Evolutionary conservation across 2,329 filamentous ascomycete species (phyloP).

Genomic region (Emergomyces orientalis): DNA sequence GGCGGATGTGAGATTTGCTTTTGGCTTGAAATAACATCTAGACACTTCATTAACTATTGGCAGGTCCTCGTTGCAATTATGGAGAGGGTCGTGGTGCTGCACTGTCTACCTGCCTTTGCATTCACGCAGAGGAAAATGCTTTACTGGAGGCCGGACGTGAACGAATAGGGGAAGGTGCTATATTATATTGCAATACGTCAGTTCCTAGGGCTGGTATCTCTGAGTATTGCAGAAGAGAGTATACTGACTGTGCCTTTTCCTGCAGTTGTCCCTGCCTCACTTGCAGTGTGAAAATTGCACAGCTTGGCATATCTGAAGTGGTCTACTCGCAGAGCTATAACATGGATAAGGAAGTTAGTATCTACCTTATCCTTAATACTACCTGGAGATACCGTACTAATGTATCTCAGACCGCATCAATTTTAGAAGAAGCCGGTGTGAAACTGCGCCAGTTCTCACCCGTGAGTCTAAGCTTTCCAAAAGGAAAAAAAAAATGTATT

Average conservation of each 20-base stretch:
- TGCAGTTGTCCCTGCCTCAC: slow-evolving; percentile 79
- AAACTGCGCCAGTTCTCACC: slow-evolving; percentile 78
- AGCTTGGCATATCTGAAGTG: slow-evolving; percentile 91
- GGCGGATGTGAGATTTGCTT: slow-evolving; percentile 59
- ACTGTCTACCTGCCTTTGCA: slow-evolving; percentile 80
- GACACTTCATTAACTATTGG: neutral
- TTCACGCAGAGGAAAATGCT: slow-evolving; percentile 98
- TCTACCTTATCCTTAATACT: neutral
- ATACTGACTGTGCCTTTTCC: slow-evolving; percentile 9
- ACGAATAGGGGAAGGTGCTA: slow-evolving; percentile 69
- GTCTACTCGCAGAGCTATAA: slow-evolving; percentile 91
- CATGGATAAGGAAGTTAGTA: slow-evolving; percentile 64
- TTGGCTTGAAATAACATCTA: neutral
- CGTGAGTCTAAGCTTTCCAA: slow-evolving; percentile 43
- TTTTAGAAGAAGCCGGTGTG: slow-evolving; percentile 77
- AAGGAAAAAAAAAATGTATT: slow-evolving; percentile 4
- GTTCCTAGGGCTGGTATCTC: slow-evolving; percentile 13
- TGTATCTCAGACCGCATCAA: slow-evolving; percentile 53
- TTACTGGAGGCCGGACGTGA: slow-evolving; percentile 89
- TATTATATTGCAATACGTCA: slow-evolving; percentile 81
- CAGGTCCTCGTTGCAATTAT: slow-evolving; percentile 66
- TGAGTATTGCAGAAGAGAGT: slow-evolving; percentile 7
- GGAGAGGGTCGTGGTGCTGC: slow-evolving; percentile 60
- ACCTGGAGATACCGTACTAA: slow-evolving; percentile 11
- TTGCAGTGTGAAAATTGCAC: slow-evolving; percentile 96